These are phyloP conservation scores for Eutrema salsugineum DNA, from an alignment of 441 rosid genomes.

Conservation along the genomic window DNA sequence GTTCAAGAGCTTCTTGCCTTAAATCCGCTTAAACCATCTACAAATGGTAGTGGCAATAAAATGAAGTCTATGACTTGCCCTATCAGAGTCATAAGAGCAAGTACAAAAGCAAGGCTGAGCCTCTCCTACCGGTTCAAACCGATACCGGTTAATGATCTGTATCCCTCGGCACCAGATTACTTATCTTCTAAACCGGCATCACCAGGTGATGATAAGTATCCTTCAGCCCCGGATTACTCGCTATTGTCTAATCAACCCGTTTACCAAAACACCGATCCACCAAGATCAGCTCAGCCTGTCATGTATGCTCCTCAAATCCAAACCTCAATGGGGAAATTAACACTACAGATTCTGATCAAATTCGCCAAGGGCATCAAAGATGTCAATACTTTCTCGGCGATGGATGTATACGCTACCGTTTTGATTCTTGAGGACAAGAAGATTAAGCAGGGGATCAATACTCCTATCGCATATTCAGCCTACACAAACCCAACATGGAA, in stretches of 20 bases:
- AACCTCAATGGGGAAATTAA: neutral
- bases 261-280: slow-evolving; percentile 3
- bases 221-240: neutral
- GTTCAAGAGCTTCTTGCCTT: slow-evolving; percentile 46
- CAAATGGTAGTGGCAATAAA: neutral
- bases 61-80: slow-evolving; percentile 25
- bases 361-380: slow-evolving; percentile 48
- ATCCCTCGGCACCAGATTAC: neutral
- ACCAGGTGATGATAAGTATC: neutral
- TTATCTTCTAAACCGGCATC: neutral
- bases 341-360: slow-evolving; percentile 45
- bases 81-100: slow-evolving; percentile 2
- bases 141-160: neutral
- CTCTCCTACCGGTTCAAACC: slow-evolving; percentile 21
- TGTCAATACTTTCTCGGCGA: slow-evolving; percentile 46
- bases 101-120: slow-evolving; percentile 12
- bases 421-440: slow-evolving; percentile 38
- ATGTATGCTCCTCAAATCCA: neutral
- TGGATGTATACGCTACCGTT: slow-evolving; percentile 64
- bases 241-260: slow-evolving; percentile 4
- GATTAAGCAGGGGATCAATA: slow-evolving; percentile 31
- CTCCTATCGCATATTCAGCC: slow-evolving; percentile 36
- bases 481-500: slow-evolving; percentile 60
- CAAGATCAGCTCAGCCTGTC: neutral
- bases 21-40: neutral